phyloP scores from a whole-genome alignment of 75 land plant genomes.

The Selaginella tamariscina region DNA sequence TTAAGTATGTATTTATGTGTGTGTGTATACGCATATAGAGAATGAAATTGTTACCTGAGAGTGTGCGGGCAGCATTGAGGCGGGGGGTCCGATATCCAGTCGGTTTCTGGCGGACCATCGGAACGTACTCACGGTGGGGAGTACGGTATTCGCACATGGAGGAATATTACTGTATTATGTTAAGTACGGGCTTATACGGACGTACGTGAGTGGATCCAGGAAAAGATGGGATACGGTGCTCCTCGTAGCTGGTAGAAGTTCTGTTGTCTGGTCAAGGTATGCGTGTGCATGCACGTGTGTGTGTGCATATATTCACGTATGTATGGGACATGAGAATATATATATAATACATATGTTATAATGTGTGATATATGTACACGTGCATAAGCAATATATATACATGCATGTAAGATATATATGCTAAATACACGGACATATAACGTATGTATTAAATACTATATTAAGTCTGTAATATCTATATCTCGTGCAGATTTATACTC shows the following conservation, averaged over 20 bases:
- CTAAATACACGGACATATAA: no score
- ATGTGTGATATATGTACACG: no score
- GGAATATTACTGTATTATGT: slow-evolving; percentile 58
- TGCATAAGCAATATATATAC: no score
- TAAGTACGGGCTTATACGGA: slow-evolving; percentile 59
- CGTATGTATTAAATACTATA: no score
- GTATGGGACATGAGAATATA: no score
- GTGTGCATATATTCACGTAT: no score
- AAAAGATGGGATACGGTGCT: slow-evolving; percentile 28
- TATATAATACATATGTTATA: no score
- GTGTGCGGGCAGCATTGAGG: slow-evolving; percentile 51
- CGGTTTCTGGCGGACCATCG: slow-evolving; percentile 48
- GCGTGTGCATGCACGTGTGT: no score
- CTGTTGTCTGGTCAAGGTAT: slow-evolving; percentile 75
- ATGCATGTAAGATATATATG: no score
- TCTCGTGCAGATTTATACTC: no score
- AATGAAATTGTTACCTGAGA: slow-evolving; percentile 31
- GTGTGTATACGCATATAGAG: slow-evolving; percentile 39
- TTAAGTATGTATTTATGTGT: no score
- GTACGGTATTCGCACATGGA: slow-evolving; percentile 82
- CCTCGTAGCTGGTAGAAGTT: slow-evolving; percentile 40
- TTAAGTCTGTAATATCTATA: no score
- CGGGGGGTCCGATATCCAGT: slow-evolving; percentile 55
- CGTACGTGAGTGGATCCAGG: slow-evolving; percentile 62
- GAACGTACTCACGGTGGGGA: slow-evolving; percentile 63